These are phyloP conservation scores for Anthostomella pinea DNA, from an alignment of 2,329 filamentous ascomycete genomes.

Conservation along the genomic window DNA sequence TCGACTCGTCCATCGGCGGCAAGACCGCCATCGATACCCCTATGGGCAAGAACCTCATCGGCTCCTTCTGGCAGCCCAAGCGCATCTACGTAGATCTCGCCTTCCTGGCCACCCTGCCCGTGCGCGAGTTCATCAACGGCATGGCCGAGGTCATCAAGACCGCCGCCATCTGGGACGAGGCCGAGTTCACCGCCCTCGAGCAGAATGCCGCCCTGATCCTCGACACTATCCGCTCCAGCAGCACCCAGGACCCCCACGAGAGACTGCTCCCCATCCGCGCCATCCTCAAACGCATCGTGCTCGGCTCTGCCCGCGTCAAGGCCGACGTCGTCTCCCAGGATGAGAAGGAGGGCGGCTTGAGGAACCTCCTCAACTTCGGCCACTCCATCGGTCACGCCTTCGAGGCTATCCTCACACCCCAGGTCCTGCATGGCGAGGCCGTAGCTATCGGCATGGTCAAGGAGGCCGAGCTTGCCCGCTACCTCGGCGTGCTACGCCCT, in stretches of 20 bases:
- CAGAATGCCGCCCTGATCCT: slow-evolving; percentile 76
- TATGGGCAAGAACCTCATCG: slow-evolving; percentile 92
- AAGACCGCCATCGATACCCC: slow-evolving; percentile 98
- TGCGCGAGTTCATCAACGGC: slow-evolving; percentile 93
- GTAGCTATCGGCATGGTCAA: slow-evolving; percentile 99
- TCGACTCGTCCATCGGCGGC: slow-evolving; percentile 95
- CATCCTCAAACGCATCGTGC: slow-evolving; percentile 73
- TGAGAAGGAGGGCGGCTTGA: slow-evolving; percentile 88
- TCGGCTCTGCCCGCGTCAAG: slow-evolving; percentile 90
- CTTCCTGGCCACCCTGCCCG: slow-evolving; percentile 86
- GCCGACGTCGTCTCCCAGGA: slow-evolving; percentile 92
- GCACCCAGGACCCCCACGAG: slow-evolving; percentile 48
- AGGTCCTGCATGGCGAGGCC: slow-evolving; percentile 92
- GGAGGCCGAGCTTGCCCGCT: slow-evolving; percentile 88
- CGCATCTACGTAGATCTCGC: slow-evolving; percentile 91
- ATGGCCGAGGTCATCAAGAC: slow-evolving; percentile 99
- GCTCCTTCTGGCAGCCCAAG: slow-evolving; percentile 93
- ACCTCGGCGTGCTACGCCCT: slow-evolving; percentile 79
- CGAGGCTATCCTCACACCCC: slow-evolving; percentile 91
- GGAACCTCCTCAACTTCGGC: slow-evolving; percentile 95
- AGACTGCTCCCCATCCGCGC: slow-evolving; percentile 69
- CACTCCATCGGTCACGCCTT: slow-evolving; percentile 97
- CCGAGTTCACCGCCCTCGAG: slow-evolving; percentile 82
- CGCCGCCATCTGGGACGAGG: slow-evolving; percentile 90
- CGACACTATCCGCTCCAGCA: slow-evolving; percentile 60